A percentile compares a stretch with the other conserved stretches of the same genome.
Evolutionary conservation across 257 asterid species (phyloP).

Genomic region (Lycium barbarum): DNA sequence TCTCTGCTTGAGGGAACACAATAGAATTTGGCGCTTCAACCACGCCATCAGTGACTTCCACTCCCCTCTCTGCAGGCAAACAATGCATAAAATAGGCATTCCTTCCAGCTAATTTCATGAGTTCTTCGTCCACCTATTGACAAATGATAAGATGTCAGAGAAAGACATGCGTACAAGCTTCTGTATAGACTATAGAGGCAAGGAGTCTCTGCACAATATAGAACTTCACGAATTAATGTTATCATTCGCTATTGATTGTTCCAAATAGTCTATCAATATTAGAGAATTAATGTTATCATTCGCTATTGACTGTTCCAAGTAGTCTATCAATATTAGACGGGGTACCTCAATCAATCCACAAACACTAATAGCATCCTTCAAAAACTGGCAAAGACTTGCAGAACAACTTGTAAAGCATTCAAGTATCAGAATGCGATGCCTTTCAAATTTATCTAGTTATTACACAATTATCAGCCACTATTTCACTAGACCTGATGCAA

Average conservation of each 20-base stretch:
- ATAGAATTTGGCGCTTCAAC: constrained; percentile 87
- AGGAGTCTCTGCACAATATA: too few relatives aligned
- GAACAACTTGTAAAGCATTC: neutral
- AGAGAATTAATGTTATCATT: neutral
- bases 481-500: neutral
- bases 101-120: constrained; percentile 86
- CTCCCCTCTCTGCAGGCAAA: constrained; percentile 90
- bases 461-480: neutral
- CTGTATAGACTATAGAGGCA: neutral
- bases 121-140: constrained; percentile 80
- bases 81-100: constrained; percentile 91
- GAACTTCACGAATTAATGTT: too few relatives aligned
- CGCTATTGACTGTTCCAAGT: neutral
- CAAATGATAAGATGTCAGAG: neutral
- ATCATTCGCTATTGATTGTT: too few relatives aligned
- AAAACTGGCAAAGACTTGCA: neutral
- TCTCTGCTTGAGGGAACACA: constrained; percentile 90
- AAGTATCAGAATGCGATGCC: neutral
- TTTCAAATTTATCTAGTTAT: neutral
- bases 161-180: neutral
- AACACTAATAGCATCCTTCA: neutral
- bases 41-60: constrained; percentile 79
- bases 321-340: neutral
- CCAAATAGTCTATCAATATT: neutral
- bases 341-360: neutral